Base-by-base conservation (phyloP, 1,284 basidiomycete genomes). In the Phlebopus sp. region DNA sequence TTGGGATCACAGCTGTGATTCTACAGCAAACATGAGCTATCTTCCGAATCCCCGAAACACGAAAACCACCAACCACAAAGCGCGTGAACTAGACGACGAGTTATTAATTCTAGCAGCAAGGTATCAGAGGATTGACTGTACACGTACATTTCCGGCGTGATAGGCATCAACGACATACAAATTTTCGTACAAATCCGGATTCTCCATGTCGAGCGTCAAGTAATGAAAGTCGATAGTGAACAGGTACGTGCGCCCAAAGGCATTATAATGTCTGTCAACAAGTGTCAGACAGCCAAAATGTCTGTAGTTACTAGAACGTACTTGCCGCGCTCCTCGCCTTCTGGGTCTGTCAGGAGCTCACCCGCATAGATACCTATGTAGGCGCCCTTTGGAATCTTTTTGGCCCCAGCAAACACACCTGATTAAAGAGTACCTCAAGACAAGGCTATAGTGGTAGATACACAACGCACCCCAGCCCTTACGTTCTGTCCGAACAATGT, bases 1-100 rank as follows among this genome's bases (percentile, higher is more conserved):
- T 96, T 97, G 0, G 93, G 92, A 52, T 91, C 83, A 60, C 92
- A 96, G 14, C 87, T 92, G 59, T 96, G 92, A 58, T 94, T 94
- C 89, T 92, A 51, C 13, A 35, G 17, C 48, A 43, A 19, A 15
- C 5, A n/a, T 56, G 44, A 51, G 46, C 36, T 29, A 27, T 17
- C 38, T 14, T 7, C 32, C 21, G 36, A 11, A 5, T 8, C 27
- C 4, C 9, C 35, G 31, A 13, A 56, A 49, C 44, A 42, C 18
- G 58, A 55, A 48, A 54, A 14, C 8, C 5, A 68, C 75, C 60
- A 59, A 82, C 82, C 58, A 86, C 56, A 56, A 83, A 87, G 14
- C 84, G 74, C 34, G 84, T 86, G 66, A 86, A 86, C 84, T 87
- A 54, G 11, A 31, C 21, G 47, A n/a, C 43, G n/a, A 30, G 14